Evolutionary conservation across 176 grass and related monocot genomes (phyloP), one percentile per base, ranked within the genome.

Genomic region (Carex cristatella): DNA sequence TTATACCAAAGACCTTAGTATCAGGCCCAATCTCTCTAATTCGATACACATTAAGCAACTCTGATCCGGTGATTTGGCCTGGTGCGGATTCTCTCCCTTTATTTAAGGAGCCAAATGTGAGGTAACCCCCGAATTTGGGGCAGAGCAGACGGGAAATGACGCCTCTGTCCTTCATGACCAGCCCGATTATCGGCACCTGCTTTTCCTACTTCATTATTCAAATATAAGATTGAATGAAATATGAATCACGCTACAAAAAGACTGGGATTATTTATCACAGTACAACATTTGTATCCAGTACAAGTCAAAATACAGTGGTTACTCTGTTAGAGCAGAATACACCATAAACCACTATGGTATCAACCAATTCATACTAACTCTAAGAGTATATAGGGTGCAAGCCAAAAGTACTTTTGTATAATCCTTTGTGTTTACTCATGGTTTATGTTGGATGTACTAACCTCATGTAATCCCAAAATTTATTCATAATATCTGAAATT

Each of bases 161-260:
- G 72, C 96, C 96, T 88, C 96, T 92, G 9, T 94, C 93, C 46
- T 89, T 93, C 96, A 99, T 99, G 79, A 95, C 96, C 87, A 99
- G 87, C 54, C 96, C 93, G 81, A 99, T 99, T 46, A 94, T 94
- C 3, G 96, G 93, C 69, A 99, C 96, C 84, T 95, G 91, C 19
- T 91, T 85, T 92, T 94, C 93, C 91, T 92, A 94, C 91, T 86
- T 86, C 83, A 94, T 86, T 85, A 92, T 93, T 89, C 69, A 90
- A 81, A 83, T 82, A 83, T 57, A 90, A 87, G 56, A 84, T 67
- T 76, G 49, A 78, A 70, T 78, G 71, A 87, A 80, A 86, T 90
- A 85, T 42, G 56, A 84, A 84, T 86, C 59, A 58, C 79, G 38
- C 70, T 75, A 81, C 15, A 79, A 44, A 65, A 85, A 83, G n/a